Base-by-base conservation (phyloP, 345 rosid genomes). In the Lepidium aucheri region DNA sequence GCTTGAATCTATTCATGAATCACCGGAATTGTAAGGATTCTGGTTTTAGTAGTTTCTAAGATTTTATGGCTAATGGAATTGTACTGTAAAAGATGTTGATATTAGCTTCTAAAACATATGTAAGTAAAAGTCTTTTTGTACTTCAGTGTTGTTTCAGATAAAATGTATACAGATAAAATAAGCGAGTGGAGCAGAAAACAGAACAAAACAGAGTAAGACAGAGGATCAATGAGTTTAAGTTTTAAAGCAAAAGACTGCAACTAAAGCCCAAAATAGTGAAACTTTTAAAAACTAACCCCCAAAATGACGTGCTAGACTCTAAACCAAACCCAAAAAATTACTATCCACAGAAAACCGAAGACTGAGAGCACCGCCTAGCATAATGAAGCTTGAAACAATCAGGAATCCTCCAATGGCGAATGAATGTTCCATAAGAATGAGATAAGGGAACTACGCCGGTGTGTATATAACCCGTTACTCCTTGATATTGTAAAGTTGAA, bases 1-100 rank as follows among this genome's bases (percentile, higher is more conserved):
- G 46, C 87, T 85, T 13, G 79, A 83, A 51, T 70, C 80, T 5
- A 80, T 83, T 26, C 66, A 73, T 14, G 87, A 85, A 77, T 77
- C 79, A 32, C 69, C 54, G 33, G 77, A 80, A 53, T 60, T 52
- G 61, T 18, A 42, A 66, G 53, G 13, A 17, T 46, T 72, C 15
- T 15, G 13, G 9, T 6, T 62, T 54, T 28, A 34, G 14, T 33
- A 36, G 35, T 45, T 60, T 18, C 52, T 43, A 1, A 22, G 13
- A 40, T 55, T 20, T 20, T 44, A 4, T 17, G 3, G 42, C 20
- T 38, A 4, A 39, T 38, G 42, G 33, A 9, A 10, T 45, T 15
- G 38, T 67, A 24, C 4, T 45, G 12, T 45, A 9, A 67, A 34
- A 56, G 33, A 66, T 43, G 35, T 66, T 35, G 10, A 33, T 57